Percentiles rank a stretch among this genome's conserved stretches.
Conservation (phyloP, 2,329 filamentous ascomycete genomes). For the Botrytis cinerea region DNA sequence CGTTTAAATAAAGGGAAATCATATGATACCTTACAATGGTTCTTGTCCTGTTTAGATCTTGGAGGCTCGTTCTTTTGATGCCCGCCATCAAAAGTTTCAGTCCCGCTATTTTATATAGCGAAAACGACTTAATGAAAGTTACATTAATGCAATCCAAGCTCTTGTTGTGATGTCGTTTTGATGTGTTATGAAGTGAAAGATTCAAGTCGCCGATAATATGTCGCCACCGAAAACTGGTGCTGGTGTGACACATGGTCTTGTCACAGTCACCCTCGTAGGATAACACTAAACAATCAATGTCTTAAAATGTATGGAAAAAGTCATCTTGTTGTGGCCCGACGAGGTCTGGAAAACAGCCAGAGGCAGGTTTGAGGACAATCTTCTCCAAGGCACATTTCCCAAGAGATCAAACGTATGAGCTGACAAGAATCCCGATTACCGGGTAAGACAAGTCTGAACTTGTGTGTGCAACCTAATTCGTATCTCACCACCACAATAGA, state of each 20-base stretch:
- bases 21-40: constrained; percentile 21
- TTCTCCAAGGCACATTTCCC: background rate
- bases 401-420: background rate
- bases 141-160: background rate
- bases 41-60: constrained; percentile 10
- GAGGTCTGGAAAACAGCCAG: background rate
- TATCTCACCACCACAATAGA: background rate
- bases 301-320: background rate
- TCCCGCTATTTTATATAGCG: constrained; percentile 3
- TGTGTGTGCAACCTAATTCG: background rate
- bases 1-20: constrained; percentile 14
- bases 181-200: background rate
- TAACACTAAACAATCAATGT: background rate
- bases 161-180: background rate
- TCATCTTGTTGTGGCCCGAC: background rate
- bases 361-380: background rate
- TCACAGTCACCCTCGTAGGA: background rate
- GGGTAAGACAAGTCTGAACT: background rate
- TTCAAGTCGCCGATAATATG: background rate
- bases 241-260: background rate
- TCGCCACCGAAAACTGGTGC: background rate
- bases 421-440: background rate
- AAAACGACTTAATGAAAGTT: constrained; percentile 17
- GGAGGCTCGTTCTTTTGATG: constrained; percentile 1
- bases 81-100: background rate